Percentiles rank a stretch among this genome's conserved stretches.
Conservation (phyloP, 2,329 filamentous ascomycete genomes). For the Sodiomyces alkalinus region DNA sequence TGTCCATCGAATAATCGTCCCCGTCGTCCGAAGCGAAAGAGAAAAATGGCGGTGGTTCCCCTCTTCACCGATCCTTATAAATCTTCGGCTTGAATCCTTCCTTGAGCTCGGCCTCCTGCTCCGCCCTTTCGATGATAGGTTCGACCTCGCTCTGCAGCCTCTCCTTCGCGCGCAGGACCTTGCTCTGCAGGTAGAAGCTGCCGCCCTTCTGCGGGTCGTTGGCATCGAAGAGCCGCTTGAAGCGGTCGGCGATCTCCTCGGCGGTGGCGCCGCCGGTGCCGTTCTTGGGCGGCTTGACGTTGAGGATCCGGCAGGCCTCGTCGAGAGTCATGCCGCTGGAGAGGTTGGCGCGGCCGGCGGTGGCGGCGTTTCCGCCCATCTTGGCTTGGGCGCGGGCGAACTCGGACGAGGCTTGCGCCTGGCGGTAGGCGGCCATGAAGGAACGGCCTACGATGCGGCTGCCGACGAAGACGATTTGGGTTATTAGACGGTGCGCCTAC, state of each 20-base stretch:
- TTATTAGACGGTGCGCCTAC: conserved; percentile 41
- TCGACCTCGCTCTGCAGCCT: conserved; percentile 77
- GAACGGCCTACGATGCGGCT: conserved; percentile 84
- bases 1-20: neutral
- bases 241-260: conserved; percentile 67
- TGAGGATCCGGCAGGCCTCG: conserved; percentile 93
- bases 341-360: conserved; percentile 35
- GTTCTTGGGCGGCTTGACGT: conserved; percentile 75
- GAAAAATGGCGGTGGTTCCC: too few relatives aligned
- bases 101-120: conserved; percentile 62
- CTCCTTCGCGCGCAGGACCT: conserved; percentile 81
- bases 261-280: conserved; percentile 67
- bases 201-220: conserved; percentile 94
- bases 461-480: conserved; percentile 82
- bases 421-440: conserved; percentile 87
- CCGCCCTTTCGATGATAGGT: conserved; percentile 53
- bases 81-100: conserved; percentile 92
- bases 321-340: conserved; percentile 75
- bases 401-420: conserved; percentile 75
- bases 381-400: conserved; percentile 63
- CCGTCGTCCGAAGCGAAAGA: too few relatives aligned
- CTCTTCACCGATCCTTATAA: conserved; percentile 52
- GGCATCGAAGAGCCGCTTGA: conserved; percentile 86
- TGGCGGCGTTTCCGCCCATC: conserved; percentile 25
- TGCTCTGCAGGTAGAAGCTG: conserved; percentile 97